Base-by-base conservation (phyloP, 306 rosid species). In the Mimosa pudica region DNA sequence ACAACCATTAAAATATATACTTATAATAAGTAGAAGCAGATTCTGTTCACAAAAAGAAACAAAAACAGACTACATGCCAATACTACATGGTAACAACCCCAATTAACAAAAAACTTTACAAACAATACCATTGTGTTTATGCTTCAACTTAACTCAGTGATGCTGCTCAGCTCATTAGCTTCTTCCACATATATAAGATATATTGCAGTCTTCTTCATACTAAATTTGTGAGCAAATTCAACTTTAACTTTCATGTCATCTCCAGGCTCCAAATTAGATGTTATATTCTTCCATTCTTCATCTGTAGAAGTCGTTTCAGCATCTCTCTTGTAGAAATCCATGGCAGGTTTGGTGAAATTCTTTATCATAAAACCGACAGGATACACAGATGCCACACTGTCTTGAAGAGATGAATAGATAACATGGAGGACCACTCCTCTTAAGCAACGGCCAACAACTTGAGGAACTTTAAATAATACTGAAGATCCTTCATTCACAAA, bases 141-240 rank as follows among this genome's bases (percentile, higher is more conserved):
- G 2, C 36, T 24, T 60, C 10, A 60, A 24, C 36, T 3, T 60
- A 18, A 24, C 36, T 60, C 14, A 0, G 13, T 24, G 36, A 60
- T 24, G 65, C 65, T 60, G 65, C 65, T 60, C 65, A 20, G 36
- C 6, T 18, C 36, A 5, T 62, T 62, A 41, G 11, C 7, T 38
- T 38, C 73, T 42, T 67, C 73, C 4, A 10, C 73, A 68, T 68
- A 68, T 8, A 68, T 6, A 20, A 68, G 51, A 68, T 68, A 68
- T 24, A 68, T 41, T 17, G 52, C 35, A n/a, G 52, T 68, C 49
- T 68, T 68, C 33, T 42, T 42, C 35, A 68, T 47, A 16, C 0
- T n/a, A n/a, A 17, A 44, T 44, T 5, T 68, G 4, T 68, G 73
- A 4, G 52, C 65, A 60, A 60, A 60, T 20, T 60, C 36, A 20